phyloP scores from a whole-genome alignment of 768 basidiomycete genomes.

The Rhodotorula graminis region DNA sequence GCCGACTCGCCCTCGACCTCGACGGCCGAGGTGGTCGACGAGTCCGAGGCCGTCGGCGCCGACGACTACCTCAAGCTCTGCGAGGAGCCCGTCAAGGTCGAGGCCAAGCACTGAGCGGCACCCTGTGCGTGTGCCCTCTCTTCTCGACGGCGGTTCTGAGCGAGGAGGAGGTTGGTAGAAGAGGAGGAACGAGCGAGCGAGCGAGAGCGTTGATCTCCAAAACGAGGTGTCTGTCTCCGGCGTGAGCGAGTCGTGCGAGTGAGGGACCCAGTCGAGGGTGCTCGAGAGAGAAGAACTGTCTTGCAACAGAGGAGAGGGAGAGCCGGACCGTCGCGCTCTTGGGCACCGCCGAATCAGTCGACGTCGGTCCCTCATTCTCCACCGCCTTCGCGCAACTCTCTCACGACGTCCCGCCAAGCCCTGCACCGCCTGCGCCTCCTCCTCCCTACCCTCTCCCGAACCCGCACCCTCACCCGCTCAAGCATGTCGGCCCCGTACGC shows the following conservation, averaged over 20 bases:
- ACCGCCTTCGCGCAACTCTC: not conserved
- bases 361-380: not conserved
- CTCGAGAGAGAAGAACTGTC: too few relatives aligned
- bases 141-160: not conserved
- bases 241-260: not conserved
- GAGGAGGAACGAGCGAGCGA: too few relatives aligned
- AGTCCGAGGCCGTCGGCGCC: conserved; percentile 56
- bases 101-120: conserved; percentile 56
- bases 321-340: not conserved
- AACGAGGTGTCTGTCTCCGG: not conserved
- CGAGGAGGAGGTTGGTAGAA: not conserved
- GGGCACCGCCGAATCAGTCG: too few relatives aligned
- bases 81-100: conserved; percentile 69
- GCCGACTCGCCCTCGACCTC: conserved; percentile 35
- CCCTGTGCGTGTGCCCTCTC: not conserved
- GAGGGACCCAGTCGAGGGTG: not conserved
- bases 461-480: too few relatives aligned
- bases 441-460: not conserved
- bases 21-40: conserved; percentile 47
- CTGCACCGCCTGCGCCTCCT: not conserved
- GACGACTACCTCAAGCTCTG: conserved; percentile 74
- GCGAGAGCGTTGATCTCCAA: not conserved
- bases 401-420: not conserved
- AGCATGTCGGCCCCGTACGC: conserved; percentile 42
- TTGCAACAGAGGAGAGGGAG: too few relatives aligned